phyloP scores from a whole-genome alignment of 352 stramenopile genomes.

The Globisporangium irregulare region DNA sequence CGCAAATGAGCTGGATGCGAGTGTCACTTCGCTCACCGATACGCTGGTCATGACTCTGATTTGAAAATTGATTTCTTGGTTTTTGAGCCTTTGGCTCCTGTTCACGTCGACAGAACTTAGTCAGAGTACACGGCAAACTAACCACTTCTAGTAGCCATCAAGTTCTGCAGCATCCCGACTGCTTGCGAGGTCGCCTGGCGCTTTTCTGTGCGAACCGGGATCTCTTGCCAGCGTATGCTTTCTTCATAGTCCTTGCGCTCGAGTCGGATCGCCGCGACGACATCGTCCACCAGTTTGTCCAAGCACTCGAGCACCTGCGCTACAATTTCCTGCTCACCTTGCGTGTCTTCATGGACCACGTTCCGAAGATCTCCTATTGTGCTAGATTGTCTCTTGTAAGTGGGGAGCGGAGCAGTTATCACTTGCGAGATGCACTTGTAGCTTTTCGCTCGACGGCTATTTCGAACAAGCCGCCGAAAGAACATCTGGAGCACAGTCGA shows the following conservation, averaged over 20 bases:
- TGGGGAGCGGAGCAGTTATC: not conserved
- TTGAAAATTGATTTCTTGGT: not conserved
- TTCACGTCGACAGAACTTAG: not conserved
- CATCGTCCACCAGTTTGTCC: slow-evolving; percentile 30
- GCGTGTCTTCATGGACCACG: slow-evolving; percentile 14
- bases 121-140: not conserved
- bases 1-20: slow-evolving; percentile 26
- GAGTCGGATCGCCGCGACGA: slow-evolving; percentile 20
- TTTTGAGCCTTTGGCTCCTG: not conserved
- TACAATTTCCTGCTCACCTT: slow-evolving; percentile 26
- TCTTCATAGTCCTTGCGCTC: slow-evolving; percentile 24
- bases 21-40: slow-evolving; percentile 26
- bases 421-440: not conserved
- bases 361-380: slow-evolving; percentile 5
- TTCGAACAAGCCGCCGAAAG: slow-evolving; percentile 18
- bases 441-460: slow-evolving; percentile 5
- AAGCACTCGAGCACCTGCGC: slow-evolving; percentile 27
- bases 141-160: not conserved
- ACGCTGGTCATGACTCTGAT: slow-evolving; percentile 27
- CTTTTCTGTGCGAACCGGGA: slow-evolving; percentile 39
- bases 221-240: slow-evolving; percentile 26
- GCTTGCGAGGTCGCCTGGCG: slow-evolving; percentile 26
- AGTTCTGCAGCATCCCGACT: slow-evolving; percentile 13
- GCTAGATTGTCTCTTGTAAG: slow-evolving; percentile 8
- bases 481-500: slow-evolving; percentile 36